These are phyloP conservation scores for Thelephora terrestris DNA, from an alignment of 1,284 basidiomycete species.

Conservation along the genomic window DNA sequence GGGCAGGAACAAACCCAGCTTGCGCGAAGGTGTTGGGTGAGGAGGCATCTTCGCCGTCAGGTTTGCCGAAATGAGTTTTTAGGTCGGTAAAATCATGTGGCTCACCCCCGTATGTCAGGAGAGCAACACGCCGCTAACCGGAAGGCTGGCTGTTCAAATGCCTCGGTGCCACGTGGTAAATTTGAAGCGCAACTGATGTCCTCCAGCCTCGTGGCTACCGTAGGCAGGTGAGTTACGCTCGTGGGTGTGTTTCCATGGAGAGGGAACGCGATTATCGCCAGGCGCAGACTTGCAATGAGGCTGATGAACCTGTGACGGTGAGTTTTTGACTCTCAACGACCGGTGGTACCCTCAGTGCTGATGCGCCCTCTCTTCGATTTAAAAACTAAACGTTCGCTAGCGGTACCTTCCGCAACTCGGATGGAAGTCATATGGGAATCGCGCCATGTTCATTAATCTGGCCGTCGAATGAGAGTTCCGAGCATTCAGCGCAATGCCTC, in stretches of 20 bases:
- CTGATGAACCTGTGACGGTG: conserved; percentile 95
- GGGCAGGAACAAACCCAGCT: conserved; percentile 86
- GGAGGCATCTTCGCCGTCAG: conserved; percentile 65
- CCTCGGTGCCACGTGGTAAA: conserved; percentile 88
- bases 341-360: conserved; percentile 8
- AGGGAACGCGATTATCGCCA: conserved; percentile 89
- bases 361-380: too few relatives aligned
- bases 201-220: conserved; percentile 98
- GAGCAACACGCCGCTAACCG: conserved; percentile 78
- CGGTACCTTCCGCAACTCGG: conserved; percentile 45
- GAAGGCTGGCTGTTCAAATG: conserved; percentile 78
- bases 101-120: conserved; percentile 91
- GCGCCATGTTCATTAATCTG: too few relatives aligned
- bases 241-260: conserved; percentile 22
- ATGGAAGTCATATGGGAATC: too few relatives aligned
- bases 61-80: conserved; percentile 75
- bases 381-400: conserved; percentile 25
- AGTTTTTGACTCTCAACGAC: conserved; percentile 23
- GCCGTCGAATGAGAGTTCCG: conserved; percentile 34
- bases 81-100: conserved; percentile 31
- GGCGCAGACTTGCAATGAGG: conserved; percentile 88
- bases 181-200: conserved; percentile 87
- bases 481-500: neutral
- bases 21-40: conserved; percentile 77
- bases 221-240: conserved; percentile 50